phyloP scores from a whole-genome alignment of 306 rosid genomes.

The Lupinus albus region DNA sequence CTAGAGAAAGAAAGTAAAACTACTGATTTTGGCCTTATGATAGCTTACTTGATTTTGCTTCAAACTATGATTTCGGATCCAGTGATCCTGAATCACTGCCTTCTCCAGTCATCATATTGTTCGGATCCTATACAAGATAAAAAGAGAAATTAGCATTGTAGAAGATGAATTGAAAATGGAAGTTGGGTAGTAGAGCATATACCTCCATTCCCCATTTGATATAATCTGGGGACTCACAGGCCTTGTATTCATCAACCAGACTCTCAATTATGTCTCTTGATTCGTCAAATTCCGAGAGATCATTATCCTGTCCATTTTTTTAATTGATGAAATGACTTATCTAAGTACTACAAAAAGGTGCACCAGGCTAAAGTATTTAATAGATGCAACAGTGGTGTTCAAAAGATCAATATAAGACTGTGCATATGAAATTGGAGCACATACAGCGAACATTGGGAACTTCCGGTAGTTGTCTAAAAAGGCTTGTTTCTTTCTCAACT shows the following conservation, averaged over 20 bases:
- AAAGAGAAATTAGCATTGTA: conserved; percentile 27
- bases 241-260: conserved; percentile 96
- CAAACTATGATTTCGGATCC: conserved; percentile 67
- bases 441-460: conserved; percentile 99
- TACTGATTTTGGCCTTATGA: not conserved
- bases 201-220: conserved; percentile 99
- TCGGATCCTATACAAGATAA: conserved; percentile 68
- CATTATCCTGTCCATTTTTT: conserved; percentile 80
- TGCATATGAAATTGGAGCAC: conserved; percentile 41
- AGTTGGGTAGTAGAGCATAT: conserved; percentile 38
- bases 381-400: conserved; percentile 23
- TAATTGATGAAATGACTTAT: conserved; percentile 36
- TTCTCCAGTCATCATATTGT: conserved; percentile 73
- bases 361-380: conserved; percentile 30
- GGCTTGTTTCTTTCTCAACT: conserved; percentile 97
- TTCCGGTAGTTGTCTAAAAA: conserved; percentile 94
- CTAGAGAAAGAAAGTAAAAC: conserved; percentile 34
- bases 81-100: conserved; percentile 81
- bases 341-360: conserved; percentile 31
- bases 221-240: conserved; percentile 98
- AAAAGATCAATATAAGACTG: conserved; percentile 26
- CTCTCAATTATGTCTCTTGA: conserved; percentile 94
- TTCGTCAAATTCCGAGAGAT: conserved; percentile 98
- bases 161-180: conserved; percentile 31
- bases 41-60: conserved; percentile 51